Evolutionary conservation across 306 rosid species (phyloP), one percentile per base, ranked within the genome.

Genomic region (Quillaja saponaria): DNA sequence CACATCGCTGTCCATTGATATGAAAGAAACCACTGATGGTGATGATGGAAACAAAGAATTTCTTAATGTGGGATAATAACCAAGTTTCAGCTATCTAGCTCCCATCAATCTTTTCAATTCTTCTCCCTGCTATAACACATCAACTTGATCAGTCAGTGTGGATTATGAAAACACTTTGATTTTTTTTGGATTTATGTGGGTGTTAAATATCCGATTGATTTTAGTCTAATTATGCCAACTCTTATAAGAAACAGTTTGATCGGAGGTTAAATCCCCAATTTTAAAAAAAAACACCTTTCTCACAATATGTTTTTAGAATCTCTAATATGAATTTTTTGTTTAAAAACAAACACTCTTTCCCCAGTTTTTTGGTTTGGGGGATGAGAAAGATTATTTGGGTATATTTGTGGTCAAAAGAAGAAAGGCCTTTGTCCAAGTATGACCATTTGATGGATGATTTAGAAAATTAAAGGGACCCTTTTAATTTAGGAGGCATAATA

Each of bases 71-170:
- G 77, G 68, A 72, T 56, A 51, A 63, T 44, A 55, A 51, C 48
- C 73, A 59, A 33, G 47, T 73, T 56, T 67, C 61, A 25, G 25
- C 71, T 75, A 47, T 76, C 67, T 57, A 25, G 25, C 71, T 75
- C 52, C 78, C 67, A 59, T 74, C 85, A 68, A 54, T 78, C 79
- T 64, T 73, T 80, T 82, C 82, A 68, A 28, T 68, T 68, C 77
- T 55, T 53, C 62, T 55, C 63, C 77, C 66, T 44, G 66, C 74
- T 41, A 48, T 38, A 47, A 66, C 67, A 66, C 67, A 58, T 68
- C 75, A 55, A 53, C 57, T 61, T 60, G 68, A 55, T 71, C 58
- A 53, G 70, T 68, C 71, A 53, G 55, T 64, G 71, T 64, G 70
- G 71, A 73, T 53, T 45, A 60, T 56, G 77, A 76, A 69, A 61